A percentile compares a stretch with the other conserved stretches of the same genome.
Conservation (phyloP, 2,329 filamentous ascomycete genomes). For the Clathrospora elynae region DNA sequence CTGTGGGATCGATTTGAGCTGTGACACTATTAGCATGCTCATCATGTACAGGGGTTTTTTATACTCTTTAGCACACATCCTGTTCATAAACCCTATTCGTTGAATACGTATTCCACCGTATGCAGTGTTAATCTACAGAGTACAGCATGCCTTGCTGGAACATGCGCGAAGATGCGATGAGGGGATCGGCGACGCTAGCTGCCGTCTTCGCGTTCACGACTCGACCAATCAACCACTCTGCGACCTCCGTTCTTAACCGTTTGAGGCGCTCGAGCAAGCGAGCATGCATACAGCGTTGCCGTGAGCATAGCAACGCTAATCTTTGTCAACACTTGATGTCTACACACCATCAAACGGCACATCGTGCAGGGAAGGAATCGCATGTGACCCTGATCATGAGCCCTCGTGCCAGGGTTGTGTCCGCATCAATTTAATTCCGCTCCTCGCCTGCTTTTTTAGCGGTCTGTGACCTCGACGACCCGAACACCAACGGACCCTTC, state of each 20-base stretch:
- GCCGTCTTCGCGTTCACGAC: conserved; percentile 1
- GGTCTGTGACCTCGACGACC: conserved; percentile 8
- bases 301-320: too few relatives aligned
- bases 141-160: too few relatives aligned
- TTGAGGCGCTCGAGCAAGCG: conserved; percentile 18
- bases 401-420: conserved; percentile 18
- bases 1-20: too few relatives aligned
- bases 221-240: neutral
- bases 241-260: conserved; percentile 15
- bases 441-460: conserved; percentile 18
- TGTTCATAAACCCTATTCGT: too few relatives aligned
- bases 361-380: conserved; percentile 6
- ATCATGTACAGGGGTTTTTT: too few relatives aligned
- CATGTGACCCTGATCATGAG: conserved; percentile 21
- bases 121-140: too few relatives aligned
- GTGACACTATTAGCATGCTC: too few relatives aligned
- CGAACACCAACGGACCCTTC: conserved; percentile 6
- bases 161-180: conserved; percentile 12
- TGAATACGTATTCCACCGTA: too few relatives aligned
- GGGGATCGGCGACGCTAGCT: conserved; percentile 4
- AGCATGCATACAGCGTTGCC: conserved; percentile 14
- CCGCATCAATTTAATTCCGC: conserved; percentile 19
- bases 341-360: conserved; percentile 5
- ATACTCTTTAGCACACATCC: too few relatives aligned
- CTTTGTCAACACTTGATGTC: too few relatives aligned